Base-by-base conservation (phyloP, 2,329 filamentous ascomycete genomes). In the Xylariaceae sp. region DNA sequence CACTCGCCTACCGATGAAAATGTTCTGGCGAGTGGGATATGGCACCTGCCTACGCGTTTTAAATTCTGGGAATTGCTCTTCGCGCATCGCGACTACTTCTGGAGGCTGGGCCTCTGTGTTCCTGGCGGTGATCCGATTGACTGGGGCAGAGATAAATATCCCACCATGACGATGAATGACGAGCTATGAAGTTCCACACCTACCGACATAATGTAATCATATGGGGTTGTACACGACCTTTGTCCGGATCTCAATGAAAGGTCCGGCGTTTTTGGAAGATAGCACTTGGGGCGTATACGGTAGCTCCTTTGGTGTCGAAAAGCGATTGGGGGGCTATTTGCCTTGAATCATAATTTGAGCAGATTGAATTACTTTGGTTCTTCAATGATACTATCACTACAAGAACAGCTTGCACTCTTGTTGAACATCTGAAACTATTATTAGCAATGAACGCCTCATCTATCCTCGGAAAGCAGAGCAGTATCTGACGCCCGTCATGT, bases 71-170 rank as follows among this genome's bases (percentile, higher is more conserved):
- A 96, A 75, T 78, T 97, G 6, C 88, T 98, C 70, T 96, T 96
- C 74, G 90, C 93, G 1, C 95, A 99, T 76, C 81, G 95, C 34
- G 95, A 99, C 76, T 99, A 99, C 74, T 98, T 99, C 75, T 96
- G 92, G 91, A 83, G 95, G 54, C 74, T 99, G 50, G 95, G 95
- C 0, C 77, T 98, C 28, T 99, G 95, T 75, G 80, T 97, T 2
- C 93, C 94, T 0, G 89, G 89, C 11, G 90, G 90, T 11, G 88
- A 89, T 70, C 87, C 87, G 2, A 78, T 79, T 41, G 83, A 90
- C 65, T 90, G 88, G 88, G 84, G 80, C 16, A 76, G 82, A 60
- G 78, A 81, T 41, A 73, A 70, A 56, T 80, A 84, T 69, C 74
- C 77, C 55, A 68, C 77, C 17, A 66, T 63, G 17, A 68, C 68